Evolutionary conservation across 176 grass and related monocot genomes (phyloP).

Genomic region (Musa schizocarpa): DNA sequence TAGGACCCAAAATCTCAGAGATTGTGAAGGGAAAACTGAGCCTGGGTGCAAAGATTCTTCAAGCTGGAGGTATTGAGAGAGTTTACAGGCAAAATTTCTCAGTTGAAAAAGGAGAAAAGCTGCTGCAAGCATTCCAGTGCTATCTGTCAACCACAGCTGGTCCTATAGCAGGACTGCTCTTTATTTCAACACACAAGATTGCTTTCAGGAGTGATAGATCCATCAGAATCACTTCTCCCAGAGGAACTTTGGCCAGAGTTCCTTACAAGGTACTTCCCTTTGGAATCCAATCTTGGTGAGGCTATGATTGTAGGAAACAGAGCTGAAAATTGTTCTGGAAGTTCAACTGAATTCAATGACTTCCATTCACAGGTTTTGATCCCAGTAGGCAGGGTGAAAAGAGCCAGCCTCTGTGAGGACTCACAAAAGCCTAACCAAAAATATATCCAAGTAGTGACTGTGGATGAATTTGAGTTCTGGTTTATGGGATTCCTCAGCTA

Average conservation of each 20-base stretch:
- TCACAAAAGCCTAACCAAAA: background rate
- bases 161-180: constrained; percentile 4
- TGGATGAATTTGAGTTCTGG: constrained; percentile 4
- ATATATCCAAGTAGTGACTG: background rate
- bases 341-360: background rate
- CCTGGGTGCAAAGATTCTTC: constrained; percentile 10
- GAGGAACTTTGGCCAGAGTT: constrained; percentile 4
- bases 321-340: too few species aligned
- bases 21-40: constrained; percentile 10
- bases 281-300: too few species aligned
- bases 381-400: background rate
- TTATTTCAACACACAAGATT: constrained; percentile 3
- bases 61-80: constrained; percentile 4
- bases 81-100: constrained; percentile 6
- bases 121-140: constrained; percentile 6
- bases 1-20: constrained; percentile 1
- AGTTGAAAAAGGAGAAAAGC: constrained; percentile 3
- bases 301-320: too few species aligned
- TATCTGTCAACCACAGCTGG: constrained; percentile 8
- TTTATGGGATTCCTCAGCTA: background rate
- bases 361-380: background rate
- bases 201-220: constrained; percentile 1
- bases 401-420: background rate
- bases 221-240: background rate
- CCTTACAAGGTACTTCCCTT: background rate